Base-by-base conservation (phyloP, 2,329 filamentous ascomycete genomes). In the Leptographium flavum region DNA sequence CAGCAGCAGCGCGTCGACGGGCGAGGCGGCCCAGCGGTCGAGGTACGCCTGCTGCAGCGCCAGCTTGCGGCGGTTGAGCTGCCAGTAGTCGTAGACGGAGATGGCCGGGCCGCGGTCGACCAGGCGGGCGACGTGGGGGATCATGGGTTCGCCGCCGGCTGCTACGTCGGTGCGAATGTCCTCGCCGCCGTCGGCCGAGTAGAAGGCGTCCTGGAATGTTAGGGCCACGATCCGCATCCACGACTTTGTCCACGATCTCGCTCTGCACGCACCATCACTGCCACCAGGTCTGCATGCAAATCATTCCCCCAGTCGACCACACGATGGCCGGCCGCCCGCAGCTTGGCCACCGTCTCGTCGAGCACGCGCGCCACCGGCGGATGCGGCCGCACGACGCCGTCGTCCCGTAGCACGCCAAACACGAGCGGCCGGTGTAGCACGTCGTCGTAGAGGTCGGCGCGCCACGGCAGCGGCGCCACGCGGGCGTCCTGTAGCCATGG, bases 401-500 rank as follows among this genome's bases (percentile, higher is more conserved):
- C 50, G 30, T 45, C 31, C 2, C 11, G 27, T 13, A 52, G 21
- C 4, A 50, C 35, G 17, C 47, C 50, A 23, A 52, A 33, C 3
- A 38, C 33, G 10, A 48, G 39, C 2, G 41, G 42, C 5, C 42
- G 45, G 1, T 1, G 50, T 32, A 74, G 60, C 0, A 73, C 55
- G 0, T 65, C 71, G 19, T 79, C 66, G 0, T 47, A 50, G 25
- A 39, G 23, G n/a, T 36, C 35, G 1, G 35, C 4, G 25, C 47
- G 39, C 50, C 50, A 87, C 0, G 81, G 80, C 1, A 86, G 64
- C n/a, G 82, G 76, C 74, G 60, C 0, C 79, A 76, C 2, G 76
- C 62, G 0, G 78, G 81, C 56, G n/a, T 86, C 82, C 67, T 66
- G 49, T 71, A 61, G 1, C 82, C 81, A 86, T 0, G 82, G 82